phyloP scores from a whole-genome alignment of 116 monocot genomes.

The Phalaenopsis hybrid region DNA sequence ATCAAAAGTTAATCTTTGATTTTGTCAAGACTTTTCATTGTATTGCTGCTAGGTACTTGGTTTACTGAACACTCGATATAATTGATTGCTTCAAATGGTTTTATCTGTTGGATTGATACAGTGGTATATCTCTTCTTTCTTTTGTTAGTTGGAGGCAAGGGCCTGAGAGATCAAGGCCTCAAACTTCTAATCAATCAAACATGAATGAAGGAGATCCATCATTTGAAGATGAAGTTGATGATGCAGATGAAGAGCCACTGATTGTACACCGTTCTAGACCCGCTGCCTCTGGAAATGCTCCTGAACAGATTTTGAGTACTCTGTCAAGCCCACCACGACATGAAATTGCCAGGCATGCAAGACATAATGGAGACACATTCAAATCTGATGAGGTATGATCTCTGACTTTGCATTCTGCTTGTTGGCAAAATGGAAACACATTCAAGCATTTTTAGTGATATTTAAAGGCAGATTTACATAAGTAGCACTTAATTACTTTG shows the following conservation, averaged over 20 bases:
- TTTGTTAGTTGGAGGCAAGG: slow-evolving; percentile 47
- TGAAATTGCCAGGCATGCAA: slow-evolving; percentile 18
- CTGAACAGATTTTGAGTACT: slow-evolving; percentile 27
- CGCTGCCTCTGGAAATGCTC: slow-evolving; percentile 21
- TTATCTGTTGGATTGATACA: neutral
- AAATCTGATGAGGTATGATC: slow-evolving; percentile 48
- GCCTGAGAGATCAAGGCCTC: slow-evolving; percentile 17
- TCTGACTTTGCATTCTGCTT: neutral
- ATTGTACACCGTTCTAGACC: slow-evolving; percentile 35
- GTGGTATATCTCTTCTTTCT: neutral
- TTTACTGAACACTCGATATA: neutral
- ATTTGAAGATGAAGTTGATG: slow-evolving; percentile 59
- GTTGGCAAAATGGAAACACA: no score
- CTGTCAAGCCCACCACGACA: slow-evolving; percentile 34
- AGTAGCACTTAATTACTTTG: no score
- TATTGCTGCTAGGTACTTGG: neutral
- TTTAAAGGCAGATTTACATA: no score
- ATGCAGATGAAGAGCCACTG: slow-evolving; percentile 52
- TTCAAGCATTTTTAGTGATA: no score
- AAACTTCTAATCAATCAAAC: slow-evolving; percentile 23
- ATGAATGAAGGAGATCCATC: slow-evolving; percentile 18
- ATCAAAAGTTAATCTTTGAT: neutral
- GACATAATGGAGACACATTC: slow-evolving; percentile 36
- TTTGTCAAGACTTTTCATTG: neutral
- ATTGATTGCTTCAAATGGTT: slow-evolving; percentile 2